phyloP scores from a whole-genome alignment of 306 rosid genomes.

The Castanospermum australe region DNA sequence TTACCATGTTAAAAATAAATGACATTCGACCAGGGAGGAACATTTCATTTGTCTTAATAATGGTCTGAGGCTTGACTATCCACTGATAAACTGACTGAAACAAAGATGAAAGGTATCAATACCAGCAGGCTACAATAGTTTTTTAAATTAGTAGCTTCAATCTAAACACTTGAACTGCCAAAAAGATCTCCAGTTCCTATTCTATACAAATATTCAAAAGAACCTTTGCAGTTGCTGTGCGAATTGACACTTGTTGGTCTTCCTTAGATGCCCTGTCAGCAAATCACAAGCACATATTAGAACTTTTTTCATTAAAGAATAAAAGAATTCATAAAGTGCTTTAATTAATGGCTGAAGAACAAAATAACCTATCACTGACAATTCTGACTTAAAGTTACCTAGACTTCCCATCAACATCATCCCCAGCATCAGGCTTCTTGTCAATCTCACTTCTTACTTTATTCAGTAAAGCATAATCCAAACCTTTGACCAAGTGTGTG shows the following conservation, averaged over 20 bases:
- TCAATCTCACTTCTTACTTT: slow-evolving; percentile 94
- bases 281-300: slow-evolving; percentile 22
- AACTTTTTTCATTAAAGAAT: not conserved
- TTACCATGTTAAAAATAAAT: slow-evolving; percentile 87
- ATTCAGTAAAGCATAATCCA: slow-evolving; percentile 93
- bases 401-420: slow-evolving; percentile 68
- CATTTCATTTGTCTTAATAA: slow-evolving; percentile 83
- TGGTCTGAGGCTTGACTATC: slow-evolving; percentile 89
- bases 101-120: slow-evolving; percentile 28
- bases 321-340: not conserved
- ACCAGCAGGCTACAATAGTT: slow-evolving; percentile 12
- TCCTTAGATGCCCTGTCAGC: slow-evolving; percentile 69
- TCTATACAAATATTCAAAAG: not conserved
- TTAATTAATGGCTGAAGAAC: not conserved
- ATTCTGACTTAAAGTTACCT: slow-evolving; percentile 47
- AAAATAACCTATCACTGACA: slow-evolving; percentile 17
- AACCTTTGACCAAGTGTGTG: slow-evolving; percentile 92
- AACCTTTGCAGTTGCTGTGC: slow-evolving; percentile 93
- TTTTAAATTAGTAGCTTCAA: not conserved
- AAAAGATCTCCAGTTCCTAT: slow-evolving; percentile 18
- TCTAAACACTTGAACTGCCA: not conserved
- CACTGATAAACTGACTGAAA: slow-evolving; percentile 95
- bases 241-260: slow-evolving; percentile 75
- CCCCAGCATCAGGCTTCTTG: slow-evolving; percentile 80
- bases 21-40: slow-evolving; percentile 97